A percentile compares a stretch with the other conserved stretches of the same genome.
phyloP scores from a whole-genome alignment of 495 filamentous ascomycete species.

The Pseudomonodictys pantanalensis region DNA sequence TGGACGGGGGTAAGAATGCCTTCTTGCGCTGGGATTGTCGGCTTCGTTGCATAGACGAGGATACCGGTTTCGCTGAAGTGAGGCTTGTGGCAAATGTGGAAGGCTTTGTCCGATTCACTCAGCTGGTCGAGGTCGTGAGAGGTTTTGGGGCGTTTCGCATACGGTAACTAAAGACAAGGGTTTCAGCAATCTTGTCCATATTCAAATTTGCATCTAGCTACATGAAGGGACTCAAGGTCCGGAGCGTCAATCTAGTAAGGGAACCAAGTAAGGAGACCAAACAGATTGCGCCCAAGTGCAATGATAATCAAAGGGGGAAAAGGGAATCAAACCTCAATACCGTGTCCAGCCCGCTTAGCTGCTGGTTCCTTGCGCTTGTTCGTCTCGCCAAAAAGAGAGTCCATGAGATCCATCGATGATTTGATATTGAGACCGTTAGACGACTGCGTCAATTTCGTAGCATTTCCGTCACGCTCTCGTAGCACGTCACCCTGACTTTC shows the following conservation, averaged over 20 bases:
- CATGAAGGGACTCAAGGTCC: slow-evolving; percentile 44
- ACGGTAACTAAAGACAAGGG: slow-evolving; percentile 72
- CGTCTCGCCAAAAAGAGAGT: slow-evolving; percentile 70
- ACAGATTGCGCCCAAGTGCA: slow-evolving; percentile 40
- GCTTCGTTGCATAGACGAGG: slow-evolving; percentile 58
- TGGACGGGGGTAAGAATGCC: slow-evolving; percentile 39
- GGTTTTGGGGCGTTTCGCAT: slow-evolving; percentile 71
- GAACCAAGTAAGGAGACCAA: slow-evolving; percentile 37
- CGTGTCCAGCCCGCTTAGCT: slow-evolving; percentile 53
- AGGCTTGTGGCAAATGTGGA: slow-evolving; percentile 67
- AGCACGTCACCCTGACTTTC: slow-evolving; percentile 59
- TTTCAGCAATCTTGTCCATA: slow-evolving; percentile 46
- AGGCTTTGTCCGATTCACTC: slow-evolving; percentile 55
- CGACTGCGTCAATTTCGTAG: slow-evolving; percentile 17
- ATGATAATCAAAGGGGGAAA: slow-evolving; percentile 34
- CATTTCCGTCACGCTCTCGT: slow-evolving; percentile 42
- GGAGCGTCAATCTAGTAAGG: slow-evolving; percentile 32
- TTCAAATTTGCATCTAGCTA: slow-evolving; percentile 51
- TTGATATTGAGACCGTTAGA: slow-evolving; percentile 54
- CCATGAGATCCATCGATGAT: slow-evolving; percentile 87
- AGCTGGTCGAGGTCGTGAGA: slow-evolving; percentile 57
- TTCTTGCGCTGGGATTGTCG: slow-evolving; percentile 24
- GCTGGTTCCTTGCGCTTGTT: slow-evolving; percentile 44
- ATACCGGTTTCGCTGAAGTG: slow-evolving; percentile 74
- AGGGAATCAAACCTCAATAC: slow-evolving; percentile 70